A percentile compares a stretch with the other conserved stretches of the same genome.
Conservation (phyloP, 257 asterid genomes). For the Pogostemon cablin region DNA sequence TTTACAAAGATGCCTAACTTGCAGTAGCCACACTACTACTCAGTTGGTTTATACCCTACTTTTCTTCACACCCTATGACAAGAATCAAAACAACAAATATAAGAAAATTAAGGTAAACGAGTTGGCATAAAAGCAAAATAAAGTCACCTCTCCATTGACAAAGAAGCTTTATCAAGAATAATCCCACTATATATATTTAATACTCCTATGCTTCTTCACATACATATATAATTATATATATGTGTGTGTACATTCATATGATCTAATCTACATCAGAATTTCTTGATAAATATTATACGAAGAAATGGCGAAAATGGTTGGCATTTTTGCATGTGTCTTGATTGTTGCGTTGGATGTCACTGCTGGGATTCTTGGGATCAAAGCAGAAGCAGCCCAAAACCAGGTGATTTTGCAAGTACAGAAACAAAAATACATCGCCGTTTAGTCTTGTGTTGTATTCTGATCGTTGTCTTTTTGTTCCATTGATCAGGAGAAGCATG, state of each 20-base stretch:
- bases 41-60: constrained; percentile 68
- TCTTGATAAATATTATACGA: neutral
- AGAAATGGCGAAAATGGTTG: constrained; percentile 51
- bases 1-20: constrained; percentile 47
- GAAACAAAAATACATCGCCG: neutral
- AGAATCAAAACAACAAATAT: constrained; percentile 37
- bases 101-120: constrained; percentile 30
- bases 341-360: constrained; percentile 67
- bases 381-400: constrained; percentile 80
- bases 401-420: constrained; percentile 43
- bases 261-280: constrained; percentile 16
- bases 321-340: constrained; percentile 62
- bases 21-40: constrained; percentile 43
- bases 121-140: constrained; percentile 48
- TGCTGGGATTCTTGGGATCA: constrained; percentile 78
- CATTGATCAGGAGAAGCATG: constrained; percentile 61
- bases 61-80: constrained; percentile 47
- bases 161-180: constrained; percentile 44
- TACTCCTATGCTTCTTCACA: neutral
- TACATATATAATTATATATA: no score
- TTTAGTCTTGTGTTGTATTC: neutral
- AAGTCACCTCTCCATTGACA: constrained; percentile 51
- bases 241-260: neutral
- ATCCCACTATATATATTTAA: constrained; percentile 12
- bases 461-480: neutral